These are phyloP conservation scores for Ganoderma boninense DNA, from an alignment of 1,284 basidiomycete genomes.

Conservation along the genomic window DNA sequence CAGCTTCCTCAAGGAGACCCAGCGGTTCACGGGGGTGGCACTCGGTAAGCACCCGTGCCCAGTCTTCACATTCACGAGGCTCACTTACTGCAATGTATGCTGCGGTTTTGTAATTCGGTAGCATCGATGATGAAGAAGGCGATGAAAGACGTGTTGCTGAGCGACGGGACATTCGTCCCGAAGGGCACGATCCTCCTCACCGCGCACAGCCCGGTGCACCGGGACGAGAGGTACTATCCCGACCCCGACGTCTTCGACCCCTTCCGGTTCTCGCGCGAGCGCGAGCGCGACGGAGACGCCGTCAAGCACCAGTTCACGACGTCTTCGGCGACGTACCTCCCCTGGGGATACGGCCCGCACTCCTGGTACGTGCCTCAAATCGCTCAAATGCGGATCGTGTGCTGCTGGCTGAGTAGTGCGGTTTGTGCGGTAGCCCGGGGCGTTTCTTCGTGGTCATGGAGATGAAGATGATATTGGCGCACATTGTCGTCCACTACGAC, in stretches of 20 bases:
- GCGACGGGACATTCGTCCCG: constrained; percentile 52
- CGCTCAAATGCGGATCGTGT: no score
- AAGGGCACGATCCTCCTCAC: constrained; percentile 49
- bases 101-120: background rate
- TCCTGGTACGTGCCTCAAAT: constrained; percentile 21
- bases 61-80: no score
- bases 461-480: constrained; percentile 29
- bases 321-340: constrained; percentile 36
- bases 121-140: constrained; percentile 27
- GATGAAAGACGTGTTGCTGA: constrained; percentile 47
- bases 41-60: constrained; percentile 17
- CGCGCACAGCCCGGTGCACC: constrained; percentile 49
- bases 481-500: constrained; percentile 29
- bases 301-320: constrained; percentile 42
- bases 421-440: no score
- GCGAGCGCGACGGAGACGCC: constrained; percentile 31
- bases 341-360: constrained; percentile 38
- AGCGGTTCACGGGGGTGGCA: constrained; percentile 46
- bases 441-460: constrained; percentile 31
- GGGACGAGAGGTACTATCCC: constrained; percentile 48
- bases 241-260: constrained; percentile 50
- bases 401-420: no score
- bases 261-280: constrained; percentile 54
- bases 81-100: no score
- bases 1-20: constrained; percentile 60